Base-by-base conservation (phyloP, 805 yeast genomes). In the Wickerhamiella azymoides region DNA sequence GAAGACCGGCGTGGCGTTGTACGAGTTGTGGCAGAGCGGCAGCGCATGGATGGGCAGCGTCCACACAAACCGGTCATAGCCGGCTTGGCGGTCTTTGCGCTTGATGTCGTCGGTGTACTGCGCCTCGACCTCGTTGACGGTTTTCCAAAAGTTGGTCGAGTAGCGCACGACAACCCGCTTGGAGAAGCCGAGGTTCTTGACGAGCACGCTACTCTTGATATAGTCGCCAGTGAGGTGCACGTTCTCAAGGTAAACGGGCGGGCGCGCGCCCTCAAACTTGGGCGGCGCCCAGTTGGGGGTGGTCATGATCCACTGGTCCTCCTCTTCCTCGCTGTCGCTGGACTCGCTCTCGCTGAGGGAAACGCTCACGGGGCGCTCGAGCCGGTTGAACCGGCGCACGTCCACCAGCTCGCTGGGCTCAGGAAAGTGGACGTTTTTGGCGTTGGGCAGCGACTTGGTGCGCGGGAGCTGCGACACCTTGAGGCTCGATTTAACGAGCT, bases 281-380 rank as follows among this genome's bases (percentile, higher is more conserved):
- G 50, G 43, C 18, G 47, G 48, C 2, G 50, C n/a, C 48, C 63
- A 62, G 52, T 63, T 63, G 19, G 64, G 62, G 24, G 57, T 47
- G 7, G 49, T 39, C 39, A 65, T 48, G n/a, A 49, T 48, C 67
- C 66, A 63, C 36, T 52, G 58, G 37, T 57, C 62, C 35, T 57
- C 58, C 28, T 60, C 61, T 21, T 54, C 52, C 39, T 62, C 68
- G 40, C 60, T 65, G 54, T 56, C 65, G 0, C 89, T 92, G 48
- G 74, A 72, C 44, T 70, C 68, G 2, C 82, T 84, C 39, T 30
- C 28, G 17, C 28, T 14, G 27, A 48, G 40, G 53, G 80, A 73
- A 25, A 89, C 82, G 2, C 85, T 80, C 3, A 74, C 68, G 13
- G 97, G 96, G 46, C 72, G 74, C 59, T 85, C 94, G 45, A 71